These are phyloP conservation scores for Saturnispora hagleri DNA, from an alignment of 805 yeast genomes.

Conservation along the genomic window DNA sequence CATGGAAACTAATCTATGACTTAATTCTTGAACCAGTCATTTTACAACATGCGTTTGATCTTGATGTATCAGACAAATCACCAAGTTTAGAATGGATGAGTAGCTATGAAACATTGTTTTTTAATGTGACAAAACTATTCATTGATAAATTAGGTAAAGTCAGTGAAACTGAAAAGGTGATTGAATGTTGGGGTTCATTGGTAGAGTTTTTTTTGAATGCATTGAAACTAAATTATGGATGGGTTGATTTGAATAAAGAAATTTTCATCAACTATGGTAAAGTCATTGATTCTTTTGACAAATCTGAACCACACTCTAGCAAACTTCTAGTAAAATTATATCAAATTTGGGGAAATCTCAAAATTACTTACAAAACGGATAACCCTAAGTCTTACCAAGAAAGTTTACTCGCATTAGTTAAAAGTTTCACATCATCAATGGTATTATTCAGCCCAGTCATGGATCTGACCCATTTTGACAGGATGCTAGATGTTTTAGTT, in stretches of 20 bases:
- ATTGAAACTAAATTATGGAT: constrained; percentile 29
- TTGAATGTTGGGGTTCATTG: constrained; percentile 48
- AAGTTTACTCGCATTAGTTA: constrained; percentile 45
- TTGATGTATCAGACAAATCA: constrained; percentile 8
- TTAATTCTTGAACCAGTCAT: constrained; percentile 49
- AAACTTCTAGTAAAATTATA: constrained; percentile 34
- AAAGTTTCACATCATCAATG: constrained; percentile 43
- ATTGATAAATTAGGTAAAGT: constrained; percentile 39
- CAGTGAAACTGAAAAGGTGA: constrained; percentile 14
- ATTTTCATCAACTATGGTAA: constrained; percentile 47
- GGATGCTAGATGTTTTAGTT: constrained; percentile 49
- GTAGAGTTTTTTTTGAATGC: constrained; percentile 39
- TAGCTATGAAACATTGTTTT: constrained; percentile 49
- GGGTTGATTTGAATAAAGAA: constrained; percentile 45
- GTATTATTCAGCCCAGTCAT: constrained; percentile 26
- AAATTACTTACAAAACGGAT: constrained; percentile 36
- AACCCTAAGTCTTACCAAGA: constrained; percentile 43
- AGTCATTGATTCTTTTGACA: constrained; percentile 27
- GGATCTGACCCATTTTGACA: constrained; percentile 33
- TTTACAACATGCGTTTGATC: constrained; percentile 19
- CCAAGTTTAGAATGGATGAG: constrained; percentile 41
- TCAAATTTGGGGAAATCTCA: constrained; percentile 40
- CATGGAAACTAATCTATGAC: constrained; percentile 62
- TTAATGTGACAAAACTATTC: constrained; percentile 59
- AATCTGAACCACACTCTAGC: constrained; percentile 19